phyloP scores from a whole-genome alignment of 2,329 filamentous ascomycete genomes.

The Ophiocordyceps camponoti-leonardi region DNA sequence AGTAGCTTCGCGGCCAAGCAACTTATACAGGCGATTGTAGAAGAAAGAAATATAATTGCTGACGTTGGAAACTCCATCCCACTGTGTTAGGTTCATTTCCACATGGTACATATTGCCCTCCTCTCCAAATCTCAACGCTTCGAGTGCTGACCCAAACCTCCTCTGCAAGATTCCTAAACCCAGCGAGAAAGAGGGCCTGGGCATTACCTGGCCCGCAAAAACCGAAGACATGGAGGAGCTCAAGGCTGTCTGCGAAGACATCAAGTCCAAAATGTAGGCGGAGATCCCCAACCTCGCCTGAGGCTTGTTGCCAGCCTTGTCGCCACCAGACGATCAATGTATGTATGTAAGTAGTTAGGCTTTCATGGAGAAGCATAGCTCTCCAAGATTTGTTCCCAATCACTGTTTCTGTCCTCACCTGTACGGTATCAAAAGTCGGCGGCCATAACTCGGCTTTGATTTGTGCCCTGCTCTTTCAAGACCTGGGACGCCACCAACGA shows the following conservation, averaged over 20 bases:
- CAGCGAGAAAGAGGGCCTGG: conserved; percentile 62
- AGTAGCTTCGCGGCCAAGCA: conserved; percentile 10
- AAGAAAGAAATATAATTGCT: neutral
- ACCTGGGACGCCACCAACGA: neutral
- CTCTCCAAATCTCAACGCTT: neutral
- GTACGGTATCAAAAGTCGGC: neutral
- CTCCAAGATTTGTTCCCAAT: neutral
- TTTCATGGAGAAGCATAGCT: neutral
- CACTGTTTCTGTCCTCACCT: neutral
- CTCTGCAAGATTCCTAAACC: conserved; percentile 76
- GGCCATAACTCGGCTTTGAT: neutral
- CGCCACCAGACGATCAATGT: neutral
- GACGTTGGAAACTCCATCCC: neutral
- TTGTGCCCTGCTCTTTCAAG: neutral
- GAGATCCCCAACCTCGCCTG: neutral
- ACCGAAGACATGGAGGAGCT: conserved; percentile 65
- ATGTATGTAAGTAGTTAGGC: neutral
- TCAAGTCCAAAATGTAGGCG: conserved; percentile 74
- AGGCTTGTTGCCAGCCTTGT: neutral
- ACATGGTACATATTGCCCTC: conserved; percentile 47
- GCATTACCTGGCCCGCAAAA: conserved; percentile 63
- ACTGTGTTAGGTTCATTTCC: conserved; percentile 62
- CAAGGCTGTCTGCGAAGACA: conserved; percentile 61
- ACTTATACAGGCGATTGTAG: neutral
- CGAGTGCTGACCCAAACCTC: neutral